Evolutionary conservation across 257 asterid species (phyloP).

Genomic region (Forsythia suspensa): DNA sequence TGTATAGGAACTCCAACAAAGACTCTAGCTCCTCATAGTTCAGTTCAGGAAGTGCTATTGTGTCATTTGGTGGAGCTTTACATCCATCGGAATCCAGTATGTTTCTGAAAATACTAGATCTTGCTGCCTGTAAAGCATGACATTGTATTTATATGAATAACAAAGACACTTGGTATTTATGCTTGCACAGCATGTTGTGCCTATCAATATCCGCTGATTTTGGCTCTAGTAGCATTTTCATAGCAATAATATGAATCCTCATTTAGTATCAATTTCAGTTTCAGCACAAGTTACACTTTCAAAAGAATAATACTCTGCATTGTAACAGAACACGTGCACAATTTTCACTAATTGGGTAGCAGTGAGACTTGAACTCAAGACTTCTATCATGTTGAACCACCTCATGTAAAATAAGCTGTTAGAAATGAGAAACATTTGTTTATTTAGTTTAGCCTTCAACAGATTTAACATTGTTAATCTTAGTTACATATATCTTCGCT

Average conservation of each 20-base stretch:
- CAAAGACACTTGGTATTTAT: background rate
- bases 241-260: background rate
- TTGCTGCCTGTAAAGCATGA: conserved; percentile 54
- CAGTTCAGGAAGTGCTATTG: conserved; percentile 64
- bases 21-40: conserved; percentile 62
- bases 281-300: background rate
- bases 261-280: background rate
- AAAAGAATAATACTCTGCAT: background rate
- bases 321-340: too few relatives aligned
- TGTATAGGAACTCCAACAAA: conserved; percentile 68
- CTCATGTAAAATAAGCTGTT: background rate
- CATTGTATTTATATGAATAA: background rate
- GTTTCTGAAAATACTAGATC: conserved; percentile 67
- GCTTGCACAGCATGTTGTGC: too few relatives aligned
- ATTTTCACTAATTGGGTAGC: too few relatives aligned
- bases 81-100: conserved; percentile 74
- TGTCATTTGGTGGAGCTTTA: conserved; percentile 70
- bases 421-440: too few relatives aligned
- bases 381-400: too few relatives aligned
- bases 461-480: too few relatives aligned
- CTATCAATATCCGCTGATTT: too few relatives aligned
- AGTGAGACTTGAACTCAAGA: too few relatives aligned
- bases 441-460: too few relatives aligned
- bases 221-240: too few relatives aligned
- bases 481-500: too few relatives aligned